Evolutionary conservation across 2,329 filamentous ascomycete species (phyloP).

Genomic region (Xylariaceae sp.): DNA sequence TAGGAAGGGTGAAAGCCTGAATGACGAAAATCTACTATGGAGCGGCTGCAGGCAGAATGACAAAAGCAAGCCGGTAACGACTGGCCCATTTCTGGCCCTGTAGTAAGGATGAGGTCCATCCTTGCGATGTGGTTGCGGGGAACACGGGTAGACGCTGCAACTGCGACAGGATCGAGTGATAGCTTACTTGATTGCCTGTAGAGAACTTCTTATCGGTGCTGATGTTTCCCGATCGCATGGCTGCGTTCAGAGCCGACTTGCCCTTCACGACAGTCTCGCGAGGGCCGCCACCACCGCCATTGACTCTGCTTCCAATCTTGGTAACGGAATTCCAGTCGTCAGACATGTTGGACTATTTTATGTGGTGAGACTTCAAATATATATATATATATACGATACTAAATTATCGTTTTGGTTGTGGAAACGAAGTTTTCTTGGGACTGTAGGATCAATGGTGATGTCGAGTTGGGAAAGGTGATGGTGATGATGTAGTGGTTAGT

Average conservation of each 20-base stretch:
- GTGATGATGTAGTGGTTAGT: not conserved
- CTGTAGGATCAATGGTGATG: not conserved
- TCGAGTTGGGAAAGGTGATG: not conserved
- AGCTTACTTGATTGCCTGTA: constrained; percentile 72
- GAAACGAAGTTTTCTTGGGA: too few relatives aligned
- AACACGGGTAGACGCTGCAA: not conserved
- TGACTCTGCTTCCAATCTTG: constrained; percentile 88
- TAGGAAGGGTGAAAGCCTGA: too few relatives aligned
- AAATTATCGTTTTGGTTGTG: too few relatives aligned
- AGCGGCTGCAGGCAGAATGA: too few relatives aligned
- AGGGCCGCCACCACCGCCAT: constrained; percentile 58
- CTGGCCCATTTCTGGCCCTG: too few relatives aligned
- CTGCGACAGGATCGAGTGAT: too few relatives aligned
- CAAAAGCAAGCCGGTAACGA: too few relatives aligned
- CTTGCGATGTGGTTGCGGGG: not conserved
- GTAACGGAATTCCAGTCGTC: constrained; percentile 83
- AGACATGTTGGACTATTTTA: constrained; percentile 56
- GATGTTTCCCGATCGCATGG: constrained; percentile 72
- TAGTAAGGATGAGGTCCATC: not conserved
- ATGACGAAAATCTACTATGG: too few relatives aligned
- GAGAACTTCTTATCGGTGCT: constrained; percentile 88
- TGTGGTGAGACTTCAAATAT: constrained; percentile 13
- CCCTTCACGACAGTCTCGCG: constrained; percentile 89
- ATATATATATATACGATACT: not conserved
- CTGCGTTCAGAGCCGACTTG: constrained; percentile 80